phyloP scores from a whole-genome alignment of 495 filamentous ascomycete species.

The Penicillium goetzii region DNA sequence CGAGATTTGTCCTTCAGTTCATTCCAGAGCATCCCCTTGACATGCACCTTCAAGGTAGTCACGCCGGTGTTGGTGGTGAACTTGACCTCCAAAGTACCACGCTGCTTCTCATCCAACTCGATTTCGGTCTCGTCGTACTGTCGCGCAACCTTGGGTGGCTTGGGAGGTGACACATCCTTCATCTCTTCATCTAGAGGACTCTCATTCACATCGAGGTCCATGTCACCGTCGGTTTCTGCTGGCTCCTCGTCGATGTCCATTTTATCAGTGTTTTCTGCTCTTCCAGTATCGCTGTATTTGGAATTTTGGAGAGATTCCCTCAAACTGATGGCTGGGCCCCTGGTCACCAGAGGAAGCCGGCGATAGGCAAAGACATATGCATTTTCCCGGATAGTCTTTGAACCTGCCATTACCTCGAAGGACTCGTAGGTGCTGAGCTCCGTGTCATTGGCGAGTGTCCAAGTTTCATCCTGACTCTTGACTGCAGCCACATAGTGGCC shows the following conservation, averaged over 20 bases:
- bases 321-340: background rate
- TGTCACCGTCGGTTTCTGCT: background rate
- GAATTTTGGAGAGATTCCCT: background rate
- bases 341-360: slow-evolving; percentile 18
- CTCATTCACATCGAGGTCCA: background rate
- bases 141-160: background rate
- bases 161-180: background rate
- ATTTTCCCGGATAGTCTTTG: background rate
- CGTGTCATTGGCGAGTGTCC: slow-evolving; percentile 36
- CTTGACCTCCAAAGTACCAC: slow-evolving; percentile 41
- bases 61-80: background rate
- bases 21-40: background rate
- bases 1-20: background rate
- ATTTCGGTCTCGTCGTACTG: slow-evolving; percentile 1
- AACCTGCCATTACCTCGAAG: background rate
- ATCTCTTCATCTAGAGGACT: background rate
- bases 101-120: slow-evolving; percentile 54
- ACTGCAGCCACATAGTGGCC: slow-evolving; percentile 41
- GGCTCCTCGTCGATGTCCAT: background rate
- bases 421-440: background rate
- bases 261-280: background rate
- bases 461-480: slow-evolving; percentile 27
- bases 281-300: background rate
- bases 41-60: background rate
- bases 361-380: slow-evolving; percentile 33